Conservation (phyloP, 306 rosid genomes). For the Erythrophleum fordii region DNA sequence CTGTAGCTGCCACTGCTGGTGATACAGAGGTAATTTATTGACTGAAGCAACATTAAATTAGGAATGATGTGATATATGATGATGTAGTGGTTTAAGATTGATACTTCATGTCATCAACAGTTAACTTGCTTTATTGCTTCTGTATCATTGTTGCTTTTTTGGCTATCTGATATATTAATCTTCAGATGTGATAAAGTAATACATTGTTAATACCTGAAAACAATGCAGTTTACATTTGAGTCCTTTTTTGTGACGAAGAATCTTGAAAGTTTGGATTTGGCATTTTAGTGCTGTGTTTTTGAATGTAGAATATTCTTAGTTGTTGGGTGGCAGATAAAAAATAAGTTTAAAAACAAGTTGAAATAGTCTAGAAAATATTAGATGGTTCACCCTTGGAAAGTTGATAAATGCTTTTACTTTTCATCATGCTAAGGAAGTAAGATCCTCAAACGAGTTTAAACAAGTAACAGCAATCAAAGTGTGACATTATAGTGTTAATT, state of each 20-base stretch:
- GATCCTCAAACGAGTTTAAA: background rate
- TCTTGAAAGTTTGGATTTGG: background rate
- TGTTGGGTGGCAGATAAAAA: background rate
- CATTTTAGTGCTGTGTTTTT: background rate
- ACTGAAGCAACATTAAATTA: background rate
- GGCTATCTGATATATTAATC: background rate
- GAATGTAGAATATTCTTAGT: background rate
- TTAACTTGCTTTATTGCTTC: background rate
- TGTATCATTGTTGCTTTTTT: background rate
- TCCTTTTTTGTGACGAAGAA: background rate
- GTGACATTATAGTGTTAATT: background rate
- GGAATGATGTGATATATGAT: background rate
- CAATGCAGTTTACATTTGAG: background rate
- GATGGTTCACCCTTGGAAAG: background rate
- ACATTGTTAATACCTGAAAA: background rate
- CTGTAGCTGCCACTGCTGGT: constrained; percentile 89
- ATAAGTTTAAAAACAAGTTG: background rate
- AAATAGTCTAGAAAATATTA: background rate
- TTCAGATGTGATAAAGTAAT: background rate
- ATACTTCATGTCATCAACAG: background rate
- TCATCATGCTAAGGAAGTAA: background rate
- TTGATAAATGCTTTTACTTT: background rate
- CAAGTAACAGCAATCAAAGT: background rate
- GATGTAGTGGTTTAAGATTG: background rate
- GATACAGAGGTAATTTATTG: constrained; percentile 71